phyloP scores from a whole-genome alignment of 495 filamentous ascomycete genomes.

The Tetracladium marchalianum region DNA sequence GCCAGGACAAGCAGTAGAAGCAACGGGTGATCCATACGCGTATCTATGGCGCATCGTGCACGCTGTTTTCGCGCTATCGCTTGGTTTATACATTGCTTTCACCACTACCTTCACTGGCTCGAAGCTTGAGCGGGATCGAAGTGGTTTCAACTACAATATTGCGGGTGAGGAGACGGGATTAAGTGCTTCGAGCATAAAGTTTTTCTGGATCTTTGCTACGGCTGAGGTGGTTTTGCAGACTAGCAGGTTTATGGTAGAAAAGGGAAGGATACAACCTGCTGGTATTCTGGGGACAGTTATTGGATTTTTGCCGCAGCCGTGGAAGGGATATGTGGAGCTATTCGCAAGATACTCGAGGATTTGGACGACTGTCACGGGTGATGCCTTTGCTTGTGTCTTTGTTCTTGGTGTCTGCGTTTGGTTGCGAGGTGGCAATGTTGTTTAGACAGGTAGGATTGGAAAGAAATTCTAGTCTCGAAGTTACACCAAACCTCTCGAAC shows the following conservation, averaged over 20 bases:
- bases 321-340: conserved; percentile 45
- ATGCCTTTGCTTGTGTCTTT: conserved; percentile 66
- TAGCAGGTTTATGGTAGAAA: conserved; percentile 54
- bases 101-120: conserved; percentile 54
- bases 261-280: conserved; percentile 29
- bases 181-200: conserved; percentile 27
- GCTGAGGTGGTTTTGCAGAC: conserved; percentile 66
- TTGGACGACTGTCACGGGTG: conserved; percentile 46
- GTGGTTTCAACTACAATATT: conserved; percentile 14
- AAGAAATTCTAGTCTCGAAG: no score
- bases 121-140: conserved; percentile 30
- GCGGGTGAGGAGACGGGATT: conserved; percentile 7
- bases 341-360: conserved; percentile 62
- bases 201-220: conserved; percentile 74
- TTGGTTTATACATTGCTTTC: conserved; percentile 63
- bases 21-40: conserved; percentile 23
- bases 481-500: no score
- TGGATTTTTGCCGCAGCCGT: conserved; percentile 48
- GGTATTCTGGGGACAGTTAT: conserved; percentile 50
- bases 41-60: conserved; percentile 72
- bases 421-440: conserved; percentile 30
- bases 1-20: conserved; percentile 19
- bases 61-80: conserved; percentile 55
- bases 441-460: no score
- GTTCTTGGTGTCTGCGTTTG: conserved; percentile 63